Conservation (phyloP, 495 filamentous ascomycete genomes). For the Podospora sp. region DNA sequence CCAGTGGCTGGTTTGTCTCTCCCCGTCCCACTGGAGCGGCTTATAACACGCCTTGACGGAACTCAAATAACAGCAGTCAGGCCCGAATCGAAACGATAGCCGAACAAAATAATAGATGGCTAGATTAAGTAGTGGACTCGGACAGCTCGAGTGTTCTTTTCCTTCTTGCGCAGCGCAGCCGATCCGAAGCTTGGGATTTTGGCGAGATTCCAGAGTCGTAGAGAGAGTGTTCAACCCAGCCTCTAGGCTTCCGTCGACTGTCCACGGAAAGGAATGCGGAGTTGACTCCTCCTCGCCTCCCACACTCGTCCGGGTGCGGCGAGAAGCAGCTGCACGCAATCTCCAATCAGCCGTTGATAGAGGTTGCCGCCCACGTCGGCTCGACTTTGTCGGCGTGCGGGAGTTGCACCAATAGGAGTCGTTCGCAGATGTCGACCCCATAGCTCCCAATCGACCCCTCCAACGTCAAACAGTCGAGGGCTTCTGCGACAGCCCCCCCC, state of each 20-base stretch:
- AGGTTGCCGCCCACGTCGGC: constrained; percentile 24
- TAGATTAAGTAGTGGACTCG: background rate
- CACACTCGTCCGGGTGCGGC: constrained; percentile 10
- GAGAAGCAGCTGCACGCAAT: constrained; percentile 21
- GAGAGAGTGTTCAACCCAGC: background rate
- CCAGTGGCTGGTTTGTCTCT: constrained; percentile 2
- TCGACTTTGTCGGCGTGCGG: constrained; percentile 17
- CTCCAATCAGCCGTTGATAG: constrained; percentile 29
- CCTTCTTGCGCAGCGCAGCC: background rate
- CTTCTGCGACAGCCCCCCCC: constrained; percentile 7
- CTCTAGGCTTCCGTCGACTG: background rate
- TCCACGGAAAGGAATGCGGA: constrained; percentile 14
- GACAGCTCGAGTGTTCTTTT: background rate
- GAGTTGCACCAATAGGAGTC: constrained; percentile 25
- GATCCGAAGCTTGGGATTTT: background rate
- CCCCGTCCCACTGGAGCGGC: background rate
- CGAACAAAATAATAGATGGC: constrained; percentile 10
- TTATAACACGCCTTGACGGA: background rate
- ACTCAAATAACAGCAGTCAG: constrained; percentile 2
- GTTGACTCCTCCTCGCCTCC: constrained; percentile 6
- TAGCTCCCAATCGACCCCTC: constrained; percentile 15
- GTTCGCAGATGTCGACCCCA: background rate
- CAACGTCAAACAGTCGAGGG: constrained; percentile 6
- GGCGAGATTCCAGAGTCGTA: background rate
- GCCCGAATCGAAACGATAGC: background rate